Base-by-base conservation (phyloP, 2,329 filamentous ascomycete species). In the Fusarium ambrosium region DNA sequence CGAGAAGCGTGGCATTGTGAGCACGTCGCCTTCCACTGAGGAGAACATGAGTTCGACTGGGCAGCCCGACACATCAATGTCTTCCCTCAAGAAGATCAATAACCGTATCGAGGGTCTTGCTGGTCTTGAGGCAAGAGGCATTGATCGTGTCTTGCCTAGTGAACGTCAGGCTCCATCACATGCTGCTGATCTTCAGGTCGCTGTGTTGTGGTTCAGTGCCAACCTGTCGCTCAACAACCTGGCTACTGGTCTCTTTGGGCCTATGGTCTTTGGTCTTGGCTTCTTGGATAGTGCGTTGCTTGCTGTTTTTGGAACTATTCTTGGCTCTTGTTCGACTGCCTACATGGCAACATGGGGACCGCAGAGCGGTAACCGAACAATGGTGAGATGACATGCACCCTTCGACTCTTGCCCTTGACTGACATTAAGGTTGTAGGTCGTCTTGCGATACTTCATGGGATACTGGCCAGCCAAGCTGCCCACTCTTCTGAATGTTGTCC, bases 321-420 rank as follows among this genome's bases (percentile, higher is more conserved):
- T 96, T 11, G 93, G 92, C n/a, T 88, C 93, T 59, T 79, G 92
- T 59, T 92, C 93, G 0, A 93, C 94, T 18, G 92, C 90, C 79
- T 94, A 92, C 83, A 95, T 95, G 86, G 93, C 92, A 2, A 93
- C 90, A 20, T 94, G 95, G 79, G 93, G 94, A 4, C 92, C 94
- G 4, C 85, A 85, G 10, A 95, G 94, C 74, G 94, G 93, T 5
- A 86, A 95, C 73, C 90, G 94, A 64, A 94, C 95, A 80, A 95
- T 95, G 91, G 92, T 82, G 20, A 64, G 75, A 55, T 55, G 18
- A 2, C 10, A 55, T 63, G 2, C 18, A 4, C 4, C 3, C 16
- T 18, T 6, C 2, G 24, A 2, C 4, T 20, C 3, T n/a, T 5
- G 13, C 14, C 20, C 6, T 6, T 41, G 6, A 9, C 64, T 77